Evolutionary conservation across 2,329 filamentous ascomycete genomes (phyloP).

Genomic region (Dendryphion nanum): DNA sequence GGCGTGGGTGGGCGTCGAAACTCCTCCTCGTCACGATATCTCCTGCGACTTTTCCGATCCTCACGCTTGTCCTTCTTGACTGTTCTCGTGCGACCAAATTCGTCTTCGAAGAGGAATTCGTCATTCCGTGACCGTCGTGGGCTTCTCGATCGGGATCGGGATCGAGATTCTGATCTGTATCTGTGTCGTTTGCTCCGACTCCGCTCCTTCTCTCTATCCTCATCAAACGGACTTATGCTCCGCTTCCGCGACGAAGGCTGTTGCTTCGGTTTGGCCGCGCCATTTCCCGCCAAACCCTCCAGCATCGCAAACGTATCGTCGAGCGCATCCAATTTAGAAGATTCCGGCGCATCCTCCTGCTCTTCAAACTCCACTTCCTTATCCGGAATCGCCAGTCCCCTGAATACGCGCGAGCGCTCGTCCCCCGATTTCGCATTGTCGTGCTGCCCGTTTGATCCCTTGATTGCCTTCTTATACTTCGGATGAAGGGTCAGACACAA

Average conservation of each 20-base stretch:
- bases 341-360: slow-evolving; percentile 46
- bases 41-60: slow-evolving; percentile 49
- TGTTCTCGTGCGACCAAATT: slow-evolving; percentile 53
- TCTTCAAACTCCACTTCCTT: slow-evolving; percentile 57
- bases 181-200: slow-evolving; percentile 42
- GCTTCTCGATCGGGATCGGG: slow-evolving; percentile 53
- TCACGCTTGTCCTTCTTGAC: slow-evolving; percentile 31
- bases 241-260: slow-evolving; percentile 55
- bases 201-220: slow-evolving; percentile 45
- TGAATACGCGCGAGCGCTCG: slow-evolving; percentile 81
- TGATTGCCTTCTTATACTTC: slow-evolving; percentile 65
- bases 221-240: slow-evolving; percentile 57
- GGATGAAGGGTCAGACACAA: slow-evolving; percentile 88
- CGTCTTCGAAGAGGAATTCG: slow-evolving; percentile 58
- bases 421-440: slow-evolving; percentile 50
- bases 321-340: slow-evolving; percentile 61
- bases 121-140: slow-evolving; percentile 42
- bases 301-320: slow-evolving; percentile 91
- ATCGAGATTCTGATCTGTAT: slow-evolving; percentile 48
- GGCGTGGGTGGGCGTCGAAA: slow-evolving; percentile 65
- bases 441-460: slow-evolving; percentile 26
- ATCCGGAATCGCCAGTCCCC: slow-evolving; percentile 83
- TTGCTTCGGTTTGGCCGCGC: slow-evolving; percentile 36
- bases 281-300: slow-evolving; percentile 69
- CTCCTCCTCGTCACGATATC: slow-evolving; percentile 47